A percentile compares a stretch with the other conserved stretches of the same genome.
Conservation (phyloP, 2,329 filamentous ascomycete genomes). For the Fusarium dlaminii region DNA sequence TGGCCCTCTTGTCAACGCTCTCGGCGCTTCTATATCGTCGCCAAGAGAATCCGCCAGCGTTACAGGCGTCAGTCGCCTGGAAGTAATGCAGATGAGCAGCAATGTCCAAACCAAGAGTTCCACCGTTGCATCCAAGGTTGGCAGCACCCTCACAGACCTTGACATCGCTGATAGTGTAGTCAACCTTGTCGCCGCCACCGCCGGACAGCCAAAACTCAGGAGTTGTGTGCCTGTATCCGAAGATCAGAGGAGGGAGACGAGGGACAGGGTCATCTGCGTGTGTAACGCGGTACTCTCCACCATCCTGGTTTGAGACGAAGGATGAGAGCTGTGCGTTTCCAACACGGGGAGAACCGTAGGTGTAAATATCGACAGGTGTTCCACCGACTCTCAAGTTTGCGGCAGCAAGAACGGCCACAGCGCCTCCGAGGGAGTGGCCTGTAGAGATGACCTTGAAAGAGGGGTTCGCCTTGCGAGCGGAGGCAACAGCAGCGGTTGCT, state of each 20-base stretch:
- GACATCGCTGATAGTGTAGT: constrained; percentile 54
- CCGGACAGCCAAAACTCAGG: constrained; percentile 73
- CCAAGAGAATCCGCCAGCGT: constrained; percentile 34
- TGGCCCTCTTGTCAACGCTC: constrained; percentile 9
- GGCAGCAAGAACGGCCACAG: constrained; percentile 68
- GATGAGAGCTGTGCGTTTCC: constrained; percentile 65
- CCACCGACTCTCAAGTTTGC: constrained; percentile 63
- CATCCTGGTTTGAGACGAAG: constrained; percentile 63
- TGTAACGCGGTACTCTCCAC: constrained; percentile 70
- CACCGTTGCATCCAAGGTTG: constrained; percentile 62
- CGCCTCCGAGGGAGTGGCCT: constrained; percentile 75
- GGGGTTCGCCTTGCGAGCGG: constrained; percentile 58
- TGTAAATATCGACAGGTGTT: constrained; percentile 65
- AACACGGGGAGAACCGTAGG: constrained; percentile 73
- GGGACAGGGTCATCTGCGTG: constrained; percentile 75
- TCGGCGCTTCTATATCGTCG: constrained; percentile 34
- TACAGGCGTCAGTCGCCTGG: constrained; percentile 54
- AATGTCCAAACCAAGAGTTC: constrained; percentile 55
- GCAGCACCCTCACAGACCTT: constrained; percentile 59
- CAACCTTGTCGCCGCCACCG: constrained; percentile 44
- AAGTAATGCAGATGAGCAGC: constrained; percentile 62
- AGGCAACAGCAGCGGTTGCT: constrained; percentile 55
- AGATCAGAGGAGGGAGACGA: constrained; percentile 67
- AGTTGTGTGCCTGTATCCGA: constrained; percentile 72
- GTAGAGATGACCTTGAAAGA: constrained; percentile 65